These are phyloP conservation scores for Lentithecium fluviatile DNA, from an alignment of 495 filamentous ascomycete genomes.

Conservation along the genomic window DNA sequence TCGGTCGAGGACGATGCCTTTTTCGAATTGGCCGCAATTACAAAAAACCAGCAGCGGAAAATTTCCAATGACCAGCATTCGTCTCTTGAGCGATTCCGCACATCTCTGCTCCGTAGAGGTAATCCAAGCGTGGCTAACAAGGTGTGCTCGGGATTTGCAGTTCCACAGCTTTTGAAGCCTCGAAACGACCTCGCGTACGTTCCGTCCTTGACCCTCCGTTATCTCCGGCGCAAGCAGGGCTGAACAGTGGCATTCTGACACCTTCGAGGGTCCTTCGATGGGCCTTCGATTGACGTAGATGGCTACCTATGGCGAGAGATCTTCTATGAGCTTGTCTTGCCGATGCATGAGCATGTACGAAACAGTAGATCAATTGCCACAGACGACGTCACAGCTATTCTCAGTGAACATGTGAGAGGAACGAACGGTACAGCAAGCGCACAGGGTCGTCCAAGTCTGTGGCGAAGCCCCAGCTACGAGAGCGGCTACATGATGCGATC, in stretches of 20 bases:
- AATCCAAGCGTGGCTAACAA: too few species aligned
- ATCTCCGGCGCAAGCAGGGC: neutral
- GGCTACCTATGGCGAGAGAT: constrained; percentile 24
- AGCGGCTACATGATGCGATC: neutral
- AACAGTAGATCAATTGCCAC: constrained; percentile 14
- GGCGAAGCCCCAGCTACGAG: neutral
- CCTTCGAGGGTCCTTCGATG: constrained; percentile 1
- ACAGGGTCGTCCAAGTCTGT: constrained; percentile 2
- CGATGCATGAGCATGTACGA: constrained; percentile 12
- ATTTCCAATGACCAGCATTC: too few species aligned
- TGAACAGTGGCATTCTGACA: constrained; percentile 6
- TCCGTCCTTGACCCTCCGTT: constrained; percentile 2
- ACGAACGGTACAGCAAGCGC: neutral
- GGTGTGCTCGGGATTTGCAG: too few species aligned
- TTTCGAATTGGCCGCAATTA: too few species aligned
- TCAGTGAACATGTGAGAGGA: neutral
- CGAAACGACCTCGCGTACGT: too few species aligned
- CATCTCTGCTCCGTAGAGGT: too few species aligned
- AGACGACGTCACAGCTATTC: constrained; percentile 14
- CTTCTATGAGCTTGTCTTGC: constrained; percentile 16
- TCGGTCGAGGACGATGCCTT: too few species aligned
- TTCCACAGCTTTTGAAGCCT: too few species aligned
- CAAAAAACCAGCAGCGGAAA: too few species aligned
- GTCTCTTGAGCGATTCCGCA: too few species aligned
- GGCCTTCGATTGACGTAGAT: constrained; percentile 35